phyloP scores from a whole-genome alignment of 306 rosid species.

The Quercus berberidifolia region DNA sequence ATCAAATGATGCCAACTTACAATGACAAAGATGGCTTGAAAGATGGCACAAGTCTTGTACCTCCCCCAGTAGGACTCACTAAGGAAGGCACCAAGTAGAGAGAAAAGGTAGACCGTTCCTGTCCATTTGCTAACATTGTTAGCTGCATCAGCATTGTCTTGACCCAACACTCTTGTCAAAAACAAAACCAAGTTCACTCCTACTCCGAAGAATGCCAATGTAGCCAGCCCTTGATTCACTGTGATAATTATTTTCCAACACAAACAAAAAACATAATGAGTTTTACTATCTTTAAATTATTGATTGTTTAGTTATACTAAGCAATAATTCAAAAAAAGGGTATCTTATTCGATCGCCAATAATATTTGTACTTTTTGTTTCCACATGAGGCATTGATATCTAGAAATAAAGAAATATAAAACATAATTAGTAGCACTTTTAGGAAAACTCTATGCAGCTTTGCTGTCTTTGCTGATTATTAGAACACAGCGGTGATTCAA shows the following conservation, averaged over 20 bases:
- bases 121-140: conserved; percentile 84
- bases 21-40: conserved; percentile 59
- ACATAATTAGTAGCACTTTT: too few species aligned
- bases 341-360: not conserved
- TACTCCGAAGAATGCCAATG: conserved; percentile 79
- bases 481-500: not conserved
- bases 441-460: too few species aligned
- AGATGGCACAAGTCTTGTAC: conserved; percentile 62
- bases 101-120: conserved; percentile 73
- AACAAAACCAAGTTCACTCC: conserved; percentile 76
- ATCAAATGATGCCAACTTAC: conserved; percentile 32
- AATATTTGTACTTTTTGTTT: too few species aligned
- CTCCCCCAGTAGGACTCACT: conserved; percentile 86
- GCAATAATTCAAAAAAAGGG: not conserved
- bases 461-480: too few species aligned
- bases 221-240: conserved; percentile 90
- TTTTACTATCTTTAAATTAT: not conserved
- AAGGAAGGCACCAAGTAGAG: conserved; percentile 82
- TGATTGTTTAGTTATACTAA: not conserved
- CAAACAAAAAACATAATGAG: not conserved
- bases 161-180: conserved; percentile 64
- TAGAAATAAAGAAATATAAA: too few species aligned
- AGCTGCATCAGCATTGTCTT: conserved; percentile 79
- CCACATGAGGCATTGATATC: too few species aligned
- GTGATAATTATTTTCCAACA: not conserved